phyloP scores from a whole-genome alignment of 306 rosid genomes.

The Vicia villosa region DNA sequence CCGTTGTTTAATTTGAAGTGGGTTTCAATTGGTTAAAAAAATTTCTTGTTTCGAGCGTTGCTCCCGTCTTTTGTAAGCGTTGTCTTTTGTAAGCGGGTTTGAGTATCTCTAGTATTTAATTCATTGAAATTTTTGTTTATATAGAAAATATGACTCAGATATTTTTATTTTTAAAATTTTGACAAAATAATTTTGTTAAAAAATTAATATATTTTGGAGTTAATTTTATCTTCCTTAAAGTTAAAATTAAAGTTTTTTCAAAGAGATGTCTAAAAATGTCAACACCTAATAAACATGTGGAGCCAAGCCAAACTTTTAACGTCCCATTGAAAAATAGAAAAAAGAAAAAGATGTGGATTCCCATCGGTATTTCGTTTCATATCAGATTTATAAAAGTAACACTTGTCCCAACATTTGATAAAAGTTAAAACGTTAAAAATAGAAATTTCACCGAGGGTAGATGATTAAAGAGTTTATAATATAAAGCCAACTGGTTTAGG shows the following conservation, averaged over 20 bases:
- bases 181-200: too few species aligned
- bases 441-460: not conserved
- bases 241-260: slow-evolving; percentile 5
- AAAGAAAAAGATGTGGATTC: not conserved
- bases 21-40: too few species aligned
- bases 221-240: not conserved
- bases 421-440: not conserved
- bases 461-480: too few species aligned
- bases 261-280: not conserved
- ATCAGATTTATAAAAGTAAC: not conserved
- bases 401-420: not conserved
- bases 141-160: too few species aligned
- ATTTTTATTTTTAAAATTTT: too few species aligned
- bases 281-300: slow-evolving; percentile 17
- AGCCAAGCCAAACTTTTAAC: slow-evolving; percentile 31
- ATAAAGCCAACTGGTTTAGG: not conserved
- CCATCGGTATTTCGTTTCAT: slow-evolving; percentile 7
- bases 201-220: not conserved
- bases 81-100: too few species aligned
- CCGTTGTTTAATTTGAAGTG: too few species aligned
- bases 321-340: slow-evolving; percentile 16
- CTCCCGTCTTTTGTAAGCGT: too few species aligned
- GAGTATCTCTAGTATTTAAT: too few species aligned
- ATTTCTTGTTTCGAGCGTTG: too few species aligned
- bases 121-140: too few species aligned